Evolutionary conservation across 2,329 filamentous ascomycete genomes (phyloP).

Genomic region (Dactylellina cionopaga): DNA sequence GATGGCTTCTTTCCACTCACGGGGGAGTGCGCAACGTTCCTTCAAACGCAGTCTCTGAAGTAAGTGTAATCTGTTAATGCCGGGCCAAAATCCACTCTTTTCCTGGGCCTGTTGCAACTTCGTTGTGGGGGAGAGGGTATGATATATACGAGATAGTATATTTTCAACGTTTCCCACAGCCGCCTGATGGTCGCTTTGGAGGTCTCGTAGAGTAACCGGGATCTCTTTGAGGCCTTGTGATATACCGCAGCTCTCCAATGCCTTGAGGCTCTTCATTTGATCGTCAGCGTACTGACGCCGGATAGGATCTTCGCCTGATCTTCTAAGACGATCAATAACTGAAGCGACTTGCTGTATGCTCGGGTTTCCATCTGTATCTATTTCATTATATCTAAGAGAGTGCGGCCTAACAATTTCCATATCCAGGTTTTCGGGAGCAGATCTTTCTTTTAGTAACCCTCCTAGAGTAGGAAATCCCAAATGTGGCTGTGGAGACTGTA

Average conservation of each 20-base stretch:
- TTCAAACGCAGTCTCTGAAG: conserved; percentile 8
- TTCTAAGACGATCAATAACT: not conserved
- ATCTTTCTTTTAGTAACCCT: not conserved
- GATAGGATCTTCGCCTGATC: not conserved
- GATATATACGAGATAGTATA: not conserved
- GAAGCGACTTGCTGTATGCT: not conserved
- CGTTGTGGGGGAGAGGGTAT: not conserved
- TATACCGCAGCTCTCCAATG: not conserved
- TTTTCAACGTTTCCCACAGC: not conserved
- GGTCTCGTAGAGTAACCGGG: not conserved
- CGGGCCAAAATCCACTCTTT: conserved; percentile 40
- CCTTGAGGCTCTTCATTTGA: not conserved
- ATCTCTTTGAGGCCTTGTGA: not conserved
- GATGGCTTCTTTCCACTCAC: not conserved
- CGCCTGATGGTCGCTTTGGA: not conserved
- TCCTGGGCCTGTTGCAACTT: conserved; percentile 1
- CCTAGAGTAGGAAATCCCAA: not conserved
- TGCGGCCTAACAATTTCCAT: not conserved
- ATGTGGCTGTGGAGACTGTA: not conserved
- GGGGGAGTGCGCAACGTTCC: not conserved
- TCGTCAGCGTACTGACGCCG: not conserved
- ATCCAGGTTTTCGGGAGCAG: not conserved
- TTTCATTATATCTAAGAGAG: not conserved
- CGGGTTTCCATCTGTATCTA: not conserved
- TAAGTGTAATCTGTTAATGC: not conserved